Conservation (phyloP, 768 basidiomycete species). For the Tylopilus subfusipes region DNA sequence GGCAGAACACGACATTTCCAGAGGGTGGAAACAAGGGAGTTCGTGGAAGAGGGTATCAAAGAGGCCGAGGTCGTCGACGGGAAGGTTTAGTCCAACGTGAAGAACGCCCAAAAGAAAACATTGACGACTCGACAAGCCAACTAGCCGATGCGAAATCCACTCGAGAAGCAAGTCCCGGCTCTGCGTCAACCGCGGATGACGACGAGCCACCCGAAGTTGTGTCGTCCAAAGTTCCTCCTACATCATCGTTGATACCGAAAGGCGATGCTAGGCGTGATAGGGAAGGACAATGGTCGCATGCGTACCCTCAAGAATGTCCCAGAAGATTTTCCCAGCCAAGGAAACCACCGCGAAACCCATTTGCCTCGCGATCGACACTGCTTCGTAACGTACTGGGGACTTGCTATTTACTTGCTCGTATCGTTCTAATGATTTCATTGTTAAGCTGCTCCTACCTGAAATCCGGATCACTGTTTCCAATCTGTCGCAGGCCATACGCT, state of each 20-base stretch:
- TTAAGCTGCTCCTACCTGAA: constrained; percentile 76
- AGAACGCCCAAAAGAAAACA: not conserved
- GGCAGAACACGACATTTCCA: constrained; percentile 21
- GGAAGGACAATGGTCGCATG: constrained; percentile 5
- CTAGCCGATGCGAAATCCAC: not conserved
- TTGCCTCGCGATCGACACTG: constrained; percentile 63
- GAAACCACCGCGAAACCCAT: constrained; percentile 56
- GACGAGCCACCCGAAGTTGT: constrained; percentile 53
- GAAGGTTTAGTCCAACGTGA: constrained; percentile 3
- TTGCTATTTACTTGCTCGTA: not conserved
- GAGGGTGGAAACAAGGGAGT: constrained; percentile 3
- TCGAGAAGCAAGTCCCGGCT: constrained; percentile 9
- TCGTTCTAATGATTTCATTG: constrained; percentile 8
- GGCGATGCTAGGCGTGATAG: constrained; percentile 2
- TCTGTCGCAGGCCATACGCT: constrained; percentile 87
- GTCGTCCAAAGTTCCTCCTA: constrained; percentile 46
- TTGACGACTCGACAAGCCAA: not conserved
- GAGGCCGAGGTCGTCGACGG: constrained; percentile 34
- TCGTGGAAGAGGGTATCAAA: constrained; percentile 13
- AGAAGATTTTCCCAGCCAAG: constrained; percentile 42
- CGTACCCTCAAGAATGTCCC: constrained; percentile 4
- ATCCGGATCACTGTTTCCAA: constrained; percentile 87
- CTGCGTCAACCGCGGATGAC: constrained; percentile 33
- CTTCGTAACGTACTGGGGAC: constrained; percentile 65
- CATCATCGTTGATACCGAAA: constrained; percentile 1